Base-by-base conservation (phyloP, 2,329 filamentous ascomycete species). In the Cordyceps cicadae region DNA sequence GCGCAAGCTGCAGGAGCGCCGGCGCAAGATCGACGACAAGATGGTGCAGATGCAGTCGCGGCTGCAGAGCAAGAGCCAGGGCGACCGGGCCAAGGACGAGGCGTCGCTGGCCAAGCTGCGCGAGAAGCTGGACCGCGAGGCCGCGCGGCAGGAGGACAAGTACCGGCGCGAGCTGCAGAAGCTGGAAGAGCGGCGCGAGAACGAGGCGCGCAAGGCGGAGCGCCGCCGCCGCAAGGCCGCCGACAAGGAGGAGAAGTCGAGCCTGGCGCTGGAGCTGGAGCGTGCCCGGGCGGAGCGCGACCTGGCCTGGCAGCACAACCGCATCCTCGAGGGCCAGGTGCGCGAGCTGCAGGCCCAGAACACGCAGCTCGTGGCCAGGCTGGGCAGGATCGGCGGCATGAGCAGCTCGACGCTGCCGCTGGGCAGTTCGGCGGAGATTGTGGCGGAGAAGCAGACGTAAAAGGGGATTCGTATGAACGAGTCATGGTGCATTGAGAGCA, bases 91-190 rank as follows among this genome's bases (percentile, higher is more conserved):
- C 54, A 75, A 81, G 60, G 82, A 87, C 51, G 76, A 75, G 54
- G 71, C 75, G 1, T 76, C 77, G 1, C 64, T 84, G 5, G 77
- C 80, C 34, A 87, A 85, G 69, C 77, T 85, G 8, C 79, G 81
- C 34, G 84, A 87, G 68, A 86, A 83, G 67, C 84, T 89, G 70
- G 81, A 84, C 51, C 78, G 76, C 53, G 85, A 88, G 64, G 70
- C 86, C 0, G 81, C 82, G 49, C 89, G 87, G 68, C 83, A 87
- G 57, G 83, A 87, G 65, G 85, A 85, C 39, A 87, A 86, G 65
- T 86, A 87, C 66, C 79, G 81, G 64, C 80, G 79, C 14, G 87
- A 90, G 67, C 75, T 88, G 51, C 75, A 76, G 63, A 87, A 86
- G 71, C 74, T 89, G 2, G 83, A 89, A 64, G 80, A 84, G 64